Evolutionary conservation across 2,329 filamentous ascomycete species (phyloP), one percentile per base, ranked within the genome.

Genomic region (Penicillium expansum): DNA sequence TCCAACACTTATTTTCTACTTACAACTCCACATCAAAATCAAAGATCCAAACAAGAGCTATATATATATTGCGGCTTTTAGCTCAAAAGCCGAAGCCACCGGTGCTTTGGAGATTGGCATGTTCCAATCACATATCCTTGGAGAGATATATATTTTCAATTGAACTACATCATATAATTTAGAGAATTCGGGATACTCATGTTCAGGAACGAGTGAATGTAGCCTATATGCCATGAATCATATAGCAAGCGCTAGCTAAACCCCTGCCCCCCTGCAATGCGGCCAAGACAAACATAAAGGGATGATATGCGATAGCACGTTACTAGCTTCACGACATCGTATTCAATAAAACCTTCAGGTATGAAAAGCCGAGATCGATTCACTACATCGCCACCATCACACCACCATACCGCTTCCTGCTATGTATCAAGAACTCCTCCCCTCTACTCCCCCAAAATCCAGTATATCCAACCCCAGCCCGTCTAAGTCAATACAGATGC

Each of bases 401-500:
- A n/a, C 16, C 11, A 24, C 13, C 6, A 16, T 27, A 16, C 22
- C 8, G 13, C 13, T 41, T 9, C 22, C 22, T 27, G 8, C n/a
- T 24, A n/a, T 11, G 14, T n/a, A 27, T 27, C 9, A 22, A n/a
- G 8, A 42, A n/a, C n/a, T 8, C 8, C 32, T 10, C 9, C 2
- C 35, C 35, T 18, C 35, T 11, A 14, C 13, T 10, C 18, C 5
- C 18, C n/a, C 7, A 22, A 13, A 45, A 9, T 14, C 30, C 32
- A 22, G 14, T 14, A 42, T n/a, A 39, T 13, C 33, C n/a, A 27
- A 32, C 27, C 6, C 33, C 32, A 35, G 20, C 20, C 16, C n/a
- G 9, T 14, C 39, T 55, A 55, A 27, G 16, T 30, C 13, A 62
- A 18, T 22, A 61, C 53, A 37, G 60, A 58, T 20, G 5, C 27